A percentile compares a stretch with the other conserved stretches of the same genome.
Evolutionary conservation across 345 rosid genomes (phyloP).

Genomic region (Linum tenue): DNA sequence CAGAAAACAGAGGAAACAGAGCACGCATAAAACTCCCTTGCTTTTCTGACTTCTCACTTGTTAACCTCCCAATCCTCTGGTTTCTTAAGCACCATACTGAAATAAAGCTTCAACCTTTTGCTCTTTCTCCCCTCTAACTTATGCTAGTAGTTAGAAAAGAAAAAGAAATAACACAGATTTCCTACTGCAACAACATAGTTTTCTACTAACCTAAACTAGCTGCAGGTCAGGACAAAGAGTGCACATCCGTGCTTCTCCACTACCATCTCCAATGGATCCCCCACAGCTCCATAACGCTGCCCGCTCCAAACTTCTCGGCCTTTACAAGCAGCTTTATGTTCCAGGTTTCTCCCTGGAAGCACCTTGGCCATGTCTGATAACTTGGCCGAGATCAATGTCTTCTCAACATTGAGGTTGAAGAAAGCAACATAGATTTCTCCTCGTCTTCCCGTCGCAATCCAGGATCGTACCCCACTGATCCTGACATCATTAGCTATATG

Average conservation of each 20-base stretch:
- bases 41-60: no score
- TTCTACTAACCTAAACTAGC: constrained; percentile 1
- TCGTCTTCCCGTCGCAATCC: constrained; percentile 78
- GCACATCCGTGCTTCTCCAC: constrained; percentile 53
- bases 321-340: constrained; percentile 27
- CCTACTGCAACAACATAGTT: background rate
- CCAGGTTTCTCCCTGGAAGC: constrained; percentile 29
- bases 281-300: constrained; percentile 19
- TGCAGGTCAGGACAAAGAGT: constrained; percentile 48
- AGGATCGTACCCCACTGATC: constrained; percentile 53
- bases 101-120: no score
- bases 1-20: no score
- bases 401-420: constrained; percentile 18
- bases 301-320: constrained; percentile 65
- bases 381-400: constrained; percentile 40
- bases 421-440: constrained; percentile 24
- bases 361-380: constrained; percentile 48
- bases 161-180: background rate
- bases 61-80: no score
- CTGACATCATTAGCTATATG: constrained; percentile 20
- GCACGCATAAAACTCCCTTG: no score
- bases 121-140: no score
- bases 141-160: background rate
- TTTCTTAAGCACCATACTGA: no score
- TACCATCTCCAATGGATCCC: constrained; percentile 25